Conservation (phyloP, 1,284 basidiomycete genomes). For the Cystobasidium slooffiae region DNA sequence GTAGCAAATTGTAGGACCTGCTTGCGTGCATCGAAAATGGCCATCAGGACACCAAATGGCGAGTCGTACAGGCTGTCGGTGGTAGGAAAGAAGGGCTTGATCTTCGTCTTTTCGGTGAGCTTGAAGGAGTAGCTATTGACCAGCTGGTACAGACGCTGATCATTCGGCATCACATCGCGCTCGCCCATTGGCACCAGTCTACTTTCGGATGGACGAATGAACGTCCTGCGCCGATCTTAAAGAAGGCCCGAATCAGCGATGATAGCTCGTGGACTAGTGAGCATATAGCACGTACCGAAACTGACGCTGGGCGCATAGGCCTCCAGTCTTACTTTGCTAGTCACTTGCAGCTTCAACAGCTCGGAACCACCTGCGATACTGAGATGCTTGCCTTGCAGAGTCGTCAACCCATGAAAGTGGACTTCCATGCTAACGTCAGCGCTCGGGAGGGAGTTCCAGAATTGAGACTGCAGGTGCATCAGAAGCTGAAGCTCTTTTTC, state of each 20-base stretch:
- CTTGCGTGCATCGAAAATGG: slow-evolving; percentile 54
- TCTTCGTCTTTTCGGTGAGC: slow-evolving; percentile 53
- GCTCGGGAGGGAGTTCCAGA: slow-evolving; percentile 54
- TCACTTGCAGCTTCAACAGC: slow-evolving; percentile 53
- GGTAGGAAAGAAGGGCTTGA: slow-evolving; percentile 52
- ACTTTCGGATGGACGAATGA: slow-evolving; percentile 53
- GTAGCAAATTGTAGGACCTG: slow-evolving; percentile 54
- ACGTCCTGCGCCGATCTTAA: slow-evolving; percentile 51
- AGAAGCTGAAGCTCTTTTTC: background rate
- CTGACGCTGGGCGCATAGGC: slow-evolving; percentile 54
- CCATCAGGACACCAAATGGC: slow-evolving; percentile 53
- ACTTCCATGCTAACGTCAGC: slow-evolving; percentile 56
- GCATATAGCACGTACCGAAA: slow-evolving; percentile 49
- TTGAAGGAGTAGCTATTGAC: slow-evolving; percentile 55
- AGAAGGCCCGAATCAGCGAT: background rate
- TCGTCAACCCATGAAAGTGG: slow-evolving; percentile 56
- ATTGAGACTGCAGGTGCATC: slow-evolving; percentile 49
- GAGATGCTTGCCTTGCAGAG: slow-evolving; percentile 52
- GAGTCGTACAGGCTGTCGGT: slow-evolving; percentile 56
- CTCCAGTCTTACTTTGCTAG: slow-evolving; percentile 54
- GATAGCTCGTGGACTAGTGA: background rate
- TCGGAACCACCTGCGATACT: slow-evolving; percentile 55
- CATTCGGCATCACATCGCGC: slow-evolving; percentile 55
- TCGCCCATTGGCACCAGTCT: slow-evolving; percentile 52
- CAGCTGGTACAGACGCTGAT: slow-evolving; percentile 55